Evolutionary conservation across 768 basidiomycete genomes (phyloP), one percentile per base, ranked within the genome.

Genomic region (Kondoa subrosea): DNA sequence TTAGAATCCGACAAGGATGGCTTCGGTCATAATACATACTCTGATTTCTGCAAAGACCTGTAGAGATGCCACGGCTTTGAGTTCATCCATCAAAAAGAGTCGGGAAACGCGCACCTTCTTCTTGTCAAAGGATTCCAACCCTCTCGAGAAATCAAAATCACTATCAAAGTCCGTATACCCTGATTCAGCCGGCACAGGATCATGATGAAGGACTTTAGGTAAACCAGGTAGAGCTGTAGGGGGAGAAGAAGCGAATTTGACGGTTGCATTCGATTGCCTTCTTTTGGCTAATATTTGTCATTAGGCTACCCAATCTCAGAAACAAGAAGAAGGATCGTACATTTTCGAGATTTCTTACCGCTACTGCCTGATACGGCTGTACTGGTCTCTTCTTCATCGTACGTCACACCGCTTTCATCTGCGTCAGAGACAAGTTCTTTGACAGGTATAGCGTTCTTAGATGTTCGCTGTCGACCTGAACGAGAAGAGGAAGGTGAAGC

Each of bases 101-200:
- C n/a, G n/a, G n/a, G n/a, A n/a, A n/a, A n/a, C n/a, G n/a, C n/a
- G n/a, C 1, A 71, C 71, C 0, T 29, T 25, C 14, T 30, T 50
- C 65, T 74, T 74, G 71, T 74, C 66, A 64, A 74, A 74, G 14
- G 65, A 66, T 4, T 27, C 32, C 2, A 73, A 56, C 1, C 68
- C 69, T 1, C 65, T 63, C 0, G 26, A 4, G 33, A 74, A 72
- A 56, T 74, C 72, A 40, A 74, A 72, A 8, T 72, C 73, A 26
- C 71, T 68, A 31, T 60, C 65, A 29, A 74, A 69, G 17, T 60
- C 34, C 2, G 62, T 58, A 1, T 12, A 17, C 17, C 57, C 56
- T 1, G n/a, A 3, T 34, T 33, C 66, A 14, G 61, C 50, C 56
- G 57, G 66, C 2, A 57, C 65, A n/a, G n/a, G n/a, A n/a, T n/a